Conservation (phyloP, 345 rosid species). For the Hevea brasiliensis region DNA sequence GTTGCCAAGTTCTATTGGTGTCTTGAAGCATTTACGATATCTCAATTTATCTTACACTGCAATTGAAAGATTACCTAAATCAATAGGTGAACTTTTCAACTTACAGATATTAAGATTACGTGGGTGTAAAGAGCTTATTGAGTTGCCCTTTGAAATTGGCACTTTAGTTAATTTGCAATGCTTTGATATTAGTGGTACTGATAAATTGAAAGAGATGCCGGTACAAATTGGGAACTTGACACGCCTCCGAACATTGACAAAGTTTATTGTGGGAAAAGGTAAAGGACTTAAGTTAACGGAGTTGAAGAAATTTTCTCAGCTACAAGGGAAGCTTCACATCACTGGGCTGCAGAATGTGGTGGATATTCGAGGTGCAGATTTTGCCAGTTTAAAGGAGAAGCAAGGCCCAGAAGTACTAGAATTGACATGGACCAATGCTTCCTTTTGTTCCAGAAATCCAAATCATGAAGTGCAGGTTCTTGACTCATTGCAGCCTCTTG, state of each 20-base stretch:
- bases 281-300: too few relatives aligned
- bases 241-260: neutral
- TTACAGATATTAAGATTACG: neutral
- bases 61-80: neutral
- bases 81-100: neutral
- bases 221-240: neutral
- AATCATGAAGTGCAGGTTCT: too few relatives aligned
- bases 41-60: constrained; percentile 1
- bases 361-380: neutral
- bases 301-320: too few relatives aligned
- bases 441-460: too few relatives aligned
- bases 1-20: neutral
- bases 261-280: constrained; percentile 3
- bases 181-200: neutral
- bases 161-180: neutral
- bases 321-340: neutral
- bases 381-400: constrained; percentile 4
- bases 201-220: neutral
- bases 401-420: too few relatives aligned
- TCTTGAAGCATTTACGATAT: constrained; percentile 7
- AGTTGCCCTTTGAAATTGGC: neutral
- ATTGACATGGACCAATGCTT: too few relatives aligned
- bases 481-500: too few relatives aligned
- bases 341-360: constrained; percentile 5
- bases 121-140: neutral